phyloP scores from a whole-genome alignment of 2,329 filamentous ascomycete species.

The Phialophora chinensis region DNA sequence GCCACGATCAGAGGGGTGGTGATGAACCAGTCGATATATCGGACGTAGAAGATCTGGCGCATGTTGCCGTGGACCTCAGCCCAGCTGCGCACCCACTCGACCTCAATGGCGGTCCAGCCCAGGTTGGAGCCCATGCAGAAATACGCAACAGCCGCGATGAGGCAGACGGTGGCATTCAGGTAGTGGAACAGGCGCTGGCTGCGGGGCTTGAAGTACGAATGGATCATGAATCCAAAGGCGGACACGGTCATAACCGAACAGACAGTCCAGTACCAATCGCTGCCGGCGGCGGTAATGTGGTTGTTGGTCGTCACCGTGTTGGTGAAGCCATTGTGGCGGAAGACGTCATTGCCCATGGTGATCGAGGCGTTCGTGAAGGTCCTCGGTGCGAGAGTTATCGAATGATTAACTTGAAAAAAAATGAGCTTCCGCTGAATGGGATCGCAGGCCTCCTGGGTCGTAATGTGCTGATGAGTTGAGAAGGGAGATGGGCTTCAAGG shows the following conservation, averaged over 20 bases:
- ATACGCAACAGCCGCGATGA: constrained; percentile 61
- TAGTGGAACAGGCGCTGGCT: constrained; percentile 39
- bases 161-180: constrained; percentile 36
- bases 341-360: constrained; percentile 37
- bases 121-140: constrained; percentile 72
- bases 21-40: constrained; percentile 69
- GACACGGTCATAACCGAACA: constrained; percentile 33
- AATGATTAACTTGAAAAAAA: background rate
- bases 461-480: constrained; percentile 10
- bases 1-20: constrained; percentile 69
- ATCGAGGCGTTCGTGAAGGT: background rate
- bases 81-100: constrained; percentile 60
- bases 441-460: constrained; percentile 15
- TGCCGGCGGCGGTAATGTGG: constrained; percentile 39
- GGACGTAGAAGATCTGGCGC: constrained; percentile 70
- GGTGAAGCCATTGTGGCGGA: constrained; percentile 38
- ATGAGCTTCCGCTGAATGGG: constrained; percentile 9
- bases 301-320: constrained; percentile 40
- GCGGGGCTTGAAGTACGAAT: constrained; percentile 35
- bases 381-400: background rate
- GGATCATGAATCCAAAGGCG: constrained; percentile 34
- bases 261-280: constrained; percentile 40
- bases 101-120: constrained; percentile 67
- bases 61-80: constrained; percentile 57
- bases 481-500: constrained; percentile 1